Base-by-base conservation (phyloP, 1,139 yeast genomes). In the Yamadazyma songkhlaensis region DNA sequence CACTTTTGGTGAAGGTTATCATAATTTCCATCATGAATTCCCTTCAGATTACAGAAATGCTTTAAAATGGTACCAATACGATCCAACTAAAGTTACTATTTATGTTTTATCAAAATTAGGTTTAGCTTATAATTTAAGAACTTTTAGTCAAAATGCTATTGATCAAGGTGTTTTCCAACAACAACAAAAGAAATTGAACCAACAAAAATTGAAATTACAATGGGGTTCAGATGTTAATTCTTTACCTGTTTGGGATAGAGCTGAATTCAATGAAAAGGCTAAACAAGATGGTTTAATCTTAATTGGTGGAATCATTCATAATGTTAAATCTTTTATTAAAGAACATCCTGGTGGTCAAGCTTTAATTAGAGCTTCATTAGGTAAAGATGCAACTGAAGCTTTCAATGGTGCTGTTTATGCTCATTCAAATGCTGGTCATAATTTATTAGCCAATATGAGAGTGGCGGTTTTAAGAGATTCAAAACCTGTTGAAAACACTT, bases 281-380 rank as follows among this genome's bases (percentile, higher is more conserved):
- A 71, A 71, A 62, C 45, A 54, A 39, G 75, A 70, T 43, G 75
- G 75, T 22, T 75, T 89, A 47, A 84, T 90, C 32, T 80, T 92
- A 49, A 85, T 92, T 49, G 80, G 92, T 35, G 99, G 98, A 51
- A 90, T 92, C 49, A 95, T 94, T 38, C 97, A 94, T 66, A 94
- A 90, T 57, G 90, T 89, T 47, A 72, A 90, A 47, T 73, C 74
- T 35, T 92, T 90, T 62, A 77, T 92, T 53, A 83, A 84, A 52
- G 89, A 86, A 57, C 99, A 92, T 66, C 99, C 99, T 44, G 99
- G 99, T 76, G 99, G 99, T 51, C 84, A 81, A 60, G 88, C 95
- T 36, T 76, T 92, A 51, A 72, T 92, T 48, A 74, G 79, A 58
- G 85, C 95, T 29, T 89, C 96, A 8, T 71, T 84, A 48, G 97